These are phyloP conservation scores for Pythium monospermum DNA, from an alignment of 352 stramenopile genomes.

Conservation along the genomic window DNA sequence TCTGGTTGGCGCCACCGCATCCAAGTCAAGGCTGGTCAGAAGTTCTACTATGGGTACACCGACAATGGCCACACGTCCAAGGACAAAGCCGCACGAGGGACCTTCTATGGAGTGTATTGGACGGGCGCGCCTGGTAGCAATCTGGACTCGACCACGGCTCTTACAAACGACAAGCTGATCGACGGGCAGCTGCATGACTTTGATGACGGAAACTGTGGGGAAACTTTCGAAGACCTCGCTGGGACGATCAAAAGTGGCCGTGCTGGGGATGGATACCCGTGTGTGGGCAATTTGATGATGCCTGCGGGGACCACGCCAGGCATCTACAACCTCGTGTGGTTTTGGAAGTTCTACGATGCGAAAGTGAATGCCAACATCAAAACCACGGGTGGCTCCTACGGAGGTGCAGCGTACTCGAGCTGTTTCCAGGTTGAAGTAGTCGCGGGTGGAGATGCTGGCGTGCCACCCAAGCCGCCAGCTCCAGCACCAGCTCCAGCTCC, in stretches of 20 bases:
- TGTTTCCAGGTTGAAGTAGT: conserved; percentile 58
- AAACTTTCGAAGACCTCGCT: conserved; percentile 37
- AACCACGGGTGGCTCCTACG: conserved; percentile 38
- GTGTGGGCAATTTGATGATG: conserved; percentile 40
- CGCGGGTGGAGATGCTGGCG: conserved; percentile 1
- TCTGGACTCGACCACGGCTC: conserved; percentile 39
- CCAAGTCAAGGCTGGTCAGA: conserved; percentile 30
- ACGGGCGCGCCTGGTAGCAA: conserved; percentile 31
- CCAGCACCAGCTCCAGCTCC: conserved; percentile 12
- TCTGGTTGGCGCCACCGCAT: conserved; percentile 38
- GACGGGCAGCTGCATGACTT: conserved; percentile 61
- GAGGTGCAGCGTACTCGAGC: conserved; percentile 53
- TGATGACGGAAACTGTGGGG: conserved; percentile 59
- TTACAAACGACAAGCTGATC: conserved; percentile 51
- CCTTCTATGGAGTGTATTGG: conserved; percentile 63
- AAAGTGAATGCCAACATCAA: conserved; percentile 38
- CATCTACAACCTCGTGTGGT: conserved; percentile 69
- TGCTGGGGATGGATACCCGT: conserved; percentile 47
- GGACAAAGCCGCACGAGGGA: conserved; percentile 47
- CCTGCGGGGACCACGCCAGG: conserved; percentile 37
- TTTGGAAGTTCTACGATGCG: conserved; percentile 64
- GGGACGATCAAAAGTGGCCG: conserved; percentile 34
- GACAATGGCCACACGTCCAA: conserved; percentile 61
- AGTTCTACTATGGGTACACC: conserved; percentile 59
- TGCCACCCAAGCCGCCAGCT: conserved; percentile 10